Base-by-base conservation (phyloP, 176 grass and related monocot genomes). In the Oryza coarctata region DNA sequence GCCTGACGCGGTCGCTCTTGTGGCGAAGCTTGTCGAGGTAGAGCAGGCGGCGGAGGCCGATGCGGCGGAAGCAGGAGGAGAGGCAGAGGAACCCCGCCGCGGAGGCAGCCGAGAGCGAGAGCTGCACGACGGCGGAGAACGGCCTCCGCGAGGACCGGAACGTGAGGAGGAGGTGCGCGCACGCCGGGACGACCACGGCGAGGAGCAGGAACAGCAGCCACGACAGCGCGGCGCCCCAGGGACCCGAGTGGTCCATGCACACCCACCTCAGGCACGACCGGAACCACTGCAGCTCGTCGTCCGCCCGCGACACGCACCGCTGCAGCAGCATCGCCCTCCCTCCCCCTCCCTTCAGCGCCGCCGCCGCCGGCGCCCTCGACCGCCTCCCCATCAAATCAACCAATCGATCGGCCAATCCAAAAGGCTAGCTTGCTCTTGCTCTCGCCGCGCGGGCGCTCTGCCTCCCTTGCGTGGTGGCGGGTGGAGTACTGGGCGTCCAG, bases 201-300 rank as follows among this genome's bases (percentile, higher is more conserved):
- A 98, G 80, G 1, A 82, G 65, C 20, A 74, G 1, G 86, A 98
- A 98, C 69, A 94, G 88, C 0, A 85, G 44, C 88, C 90, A 98
- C 0, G 95, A 98, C 0, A 92, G 31, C 33, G 88, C 68, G 1
- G 90, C 82, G 26, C 65, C 63, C 9, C 8, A 2, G 0, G 73
- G 34, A 36, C 61, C 65, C 0, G 95, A 91, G 68, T 98, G 95
- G 84, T 98, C 95, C 90, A 98, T 92, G 86, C 88, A 93, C 44
- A 94, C 91, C 88, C 90, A 98, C 3, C 84, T 81, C 2, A 94
- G 90, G 75, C 84, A 94, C 6, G 84, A 86, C 13, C 92, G 70
- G 88, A 98, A 91, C 75, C 95, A 92, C 75, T 80, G 86, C 34
- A 98, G 75, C 43, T 94, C 95, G 67, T 89, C 95, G 71, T 94